Conservation (phyloP, 169 alveolate genomes). For the Babesia gibsoni region DNA sequence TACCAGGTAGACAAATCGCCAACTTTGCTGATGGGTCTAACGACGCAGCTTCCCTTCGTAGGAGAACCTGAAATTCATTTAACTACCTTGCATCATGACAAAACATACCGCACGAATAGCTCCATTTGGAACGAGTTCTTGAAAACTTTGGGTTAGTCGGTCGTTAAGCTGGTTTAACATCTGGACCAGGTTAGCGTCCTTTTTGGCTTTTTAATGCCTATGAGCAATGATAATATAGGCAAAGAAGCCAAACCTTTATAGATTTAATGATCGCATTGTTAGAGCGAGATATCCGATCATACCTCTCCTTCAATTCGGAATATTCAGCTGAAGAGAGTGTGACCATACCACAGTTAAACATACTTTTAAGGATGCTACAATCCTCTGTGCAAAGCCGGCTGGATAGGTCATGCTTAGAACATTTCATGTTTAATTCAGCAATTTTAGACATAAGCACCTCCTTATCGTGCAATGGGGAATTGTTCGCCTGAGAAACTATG, state of each 20-base stretch:
- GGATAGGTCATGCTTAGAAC: conserved; percentile 17
- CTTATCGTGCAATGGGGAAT: neutral
- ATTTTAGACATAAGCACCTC: conserved; percentile 4
- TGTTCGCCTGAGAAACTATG: conserved; percentile 3
- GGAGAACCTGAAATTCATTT: conserved; percentile 3
- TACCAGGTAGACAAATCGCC: conserved; percentile 36
- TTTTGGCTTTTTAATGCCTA: conserved; percentile 41
- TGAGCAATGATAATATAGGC: neutral
- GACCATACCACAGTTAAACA: neutral
- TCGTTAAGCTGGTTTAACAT: conserved; percentile 57
- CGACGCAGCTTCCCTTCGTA: conserved; percentile 25
- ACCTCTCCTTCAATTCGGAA: conserved; percentile 4
- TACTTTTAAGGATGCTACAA: conserved; percentile 2
- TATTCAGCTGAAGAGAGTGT: conserved; percentile 18
- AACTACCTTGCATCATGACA: neutral
- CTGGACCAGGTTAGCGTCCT: conserved; percentile 58
- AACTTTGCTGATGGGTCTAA: conserved; percentile 19
- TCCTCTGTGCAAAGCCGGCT: conserved; percentile 7
- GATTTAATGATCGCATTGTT: conserved; percentile 41
- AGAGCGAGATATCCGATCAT: conserved; percentile 32
- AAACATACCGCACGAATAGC: conserved; percentile 58
- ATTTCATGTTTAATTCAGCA: conserved; percentile 11
- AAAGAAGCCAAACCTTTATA: conserved; percentile 2
- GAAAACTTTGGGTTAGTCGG: conserved; percentile 54
- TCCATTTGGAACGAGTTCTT: conserved; percentile 71